Percentiles rank a stretch among this genome's conserved stretches.
phyloP scores from a whole-genome alignment of 192 early-diverging fungal genomes.

The Umbelopsis sp. region DNA sequence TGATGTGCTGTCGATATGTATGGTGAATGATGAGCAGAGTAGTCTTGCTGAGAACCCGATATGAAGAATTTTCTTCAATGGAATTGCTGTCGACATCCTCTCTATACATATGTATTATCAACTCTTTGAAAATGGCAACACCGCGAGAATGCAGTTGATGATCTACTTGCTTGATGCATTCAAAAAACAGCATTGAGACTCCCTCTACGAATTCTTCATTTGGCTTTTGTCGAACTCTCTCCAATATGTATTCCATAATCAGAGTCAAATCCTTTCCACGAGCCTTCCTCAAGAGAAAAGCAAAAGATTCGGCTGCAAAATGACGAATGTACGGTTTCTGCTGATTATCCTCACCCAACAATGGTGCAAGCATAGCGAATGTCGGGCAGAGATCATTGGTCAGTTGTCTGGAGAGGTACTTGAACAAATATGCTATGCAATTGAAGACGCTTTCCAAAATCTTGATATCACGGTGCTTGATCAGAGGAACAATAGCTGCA shows the following conservation, averaged over 20 bases:
- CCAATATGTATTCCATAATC: constrained; percentile 66
- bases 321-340: constrained; percentile 78
- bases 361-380: constrained; percentile 73
- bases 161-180: constrained; percentile 72
- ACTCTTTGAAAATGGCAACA: constrained; percentile 43
- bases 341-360: constrained; percentile 66
- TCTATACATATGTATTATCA: constrained; percentile 37
- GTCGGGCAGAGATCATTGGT: constrained; percentile 68
- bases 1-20: constrained; percentile 48
- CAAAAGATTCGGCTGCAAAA: constrained; percentile 92
- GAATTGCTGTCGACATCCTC: constrained; percentile 33
- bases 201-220: constrained; percentile 68
- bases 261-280: constrained; percentile 57
- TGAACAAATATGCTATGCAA: constrained; percentile 89
- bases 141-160: constrained; percentile 53
- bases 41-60: constrained; percentile 44
- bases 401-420: constrained; percentile 78
- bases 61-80: constrained; percentile 36
- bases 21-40: constrained; percentile 56
- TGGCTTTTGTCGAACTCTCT: constrained; percentile 46
- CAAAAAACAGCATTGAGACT: constrained; percentile 78
- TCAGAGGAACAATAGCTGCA: constrained; percentile 61
- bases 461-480: constrained; percentile 67
- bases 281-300: constrained; percentile 84
- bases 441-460: constrained; percentile 86